Conservation (phyloP, 805 yeast species). For the Candida saitoana region DNA sequence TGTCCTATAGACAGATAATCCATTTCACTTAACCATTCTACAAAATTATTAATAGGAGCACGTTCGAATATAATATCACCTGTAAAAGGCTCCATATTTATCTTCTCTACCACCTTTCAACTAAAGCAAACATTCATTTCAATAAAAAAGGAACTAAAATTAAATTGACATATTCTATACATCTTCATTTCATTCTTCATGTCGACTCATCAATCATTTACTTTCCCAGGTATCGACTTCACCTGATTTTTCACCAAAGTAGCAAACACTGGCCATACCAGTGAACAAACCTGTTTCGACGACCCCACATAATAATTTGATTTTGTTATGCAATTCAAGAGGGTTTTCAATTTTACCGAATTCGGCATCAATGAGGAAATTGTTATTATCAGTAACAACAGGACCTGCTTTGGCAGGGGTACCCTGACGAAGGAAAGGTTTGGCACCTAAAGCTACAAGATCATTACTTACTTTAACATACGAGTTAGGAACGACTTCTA, state of each 20-base stretch:
- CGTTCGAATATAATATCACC: no score
- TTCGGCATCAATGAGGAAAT: slow-evolving; percentile 88
- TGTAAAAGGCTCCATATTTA: no score
- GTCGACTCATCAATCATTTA: no score
- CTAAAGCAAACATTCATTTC: no score
- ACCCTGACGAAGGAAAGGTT: slow-evolving; percentile 73
- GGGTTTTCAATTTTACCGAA: slow-evolving; percentile 70
- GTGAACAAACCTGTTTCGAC: slow-evolving; percentile 94
- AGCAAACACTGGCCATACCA: slow-evolving; percentile 69
- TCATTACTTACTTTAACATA: slow-evolving; percentile 71
- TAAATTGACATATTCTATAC: no score
- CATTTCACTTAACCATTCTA: no score
- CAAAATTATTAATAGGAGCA: no score
- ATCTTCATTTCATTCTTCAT: no score
- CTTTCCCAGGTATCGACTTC: slow-evolving; percentile 20
- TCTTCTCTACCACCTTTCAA: no score
- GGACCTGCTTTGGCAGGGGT: slow-evolving; percentile 96
- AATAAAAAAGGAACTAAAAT: no score
- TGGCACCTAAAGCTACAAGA: slow-evolving; percentile 61
- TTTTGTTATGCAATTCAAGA: slow-evolving; percentile 50
- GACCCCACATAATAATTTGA: slow-evolving; percentile 82
- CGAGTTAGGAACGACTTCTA: slow-evolving; percentile 89
- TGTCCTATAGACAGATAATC: no score
- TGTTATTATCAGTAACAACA: slow-evolving; percentile 91
- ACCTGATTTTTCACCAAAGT: slow-evolving; percentile 87